Percentiles rank a stretch among this genome's conserved stretches.
phyloP scores from a whole-genome alignment of 257 asterid species.

The Solanum rostratum region DNA sequence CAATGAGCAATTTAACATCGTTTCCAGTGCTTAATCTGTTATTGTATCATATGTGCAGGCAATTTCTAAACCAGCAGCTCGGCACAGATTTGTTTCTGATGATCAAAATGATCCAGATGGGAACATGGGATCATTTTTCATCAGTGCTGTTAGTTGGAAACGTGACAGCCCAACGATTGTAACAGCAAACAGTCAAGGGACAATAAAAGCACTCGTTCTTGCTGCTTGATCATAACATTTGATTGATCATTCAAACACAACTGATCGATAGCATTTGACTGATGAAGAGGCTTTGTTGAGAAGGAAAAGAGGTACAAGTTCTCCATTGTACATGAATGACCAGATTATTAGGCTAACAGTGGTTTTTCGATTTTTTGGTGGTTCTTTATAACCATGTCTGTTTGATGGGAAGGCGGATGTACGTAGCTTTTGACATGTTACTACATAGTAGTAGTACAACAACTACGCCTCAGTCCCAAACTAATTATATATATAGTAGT shows the following conservation, averaged over 20 bases:
- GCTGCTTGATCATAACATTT: conserved; percentile 33
- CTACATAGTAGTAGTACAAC: not conserved
- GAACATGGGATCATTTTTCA: conserved; percentile 57
- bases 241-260: not conserved
- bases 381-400: not conserved
- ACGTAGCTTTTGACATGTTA: not conserved
- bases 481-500: not conserved
- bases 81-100: conserved; percentile 55
- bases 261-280: conserved; percentile 8
- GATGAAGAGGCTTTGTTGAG: not conserved
- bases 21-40: not conserved
- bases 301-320: not conserved
- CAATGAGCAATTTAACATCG: not conserved
- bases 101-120: conserved; percentile 42
- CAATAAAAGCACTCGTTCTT: conserved; percentile 68
- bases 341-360: not conserved
- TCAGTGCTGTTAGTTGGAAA: conserved; percentile 92
- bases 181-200: conserved; percentile 76
- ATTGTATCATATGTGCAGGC: conserved; percentile 24
- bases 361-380: not conserved
- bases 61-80: conserved; percentile 69
- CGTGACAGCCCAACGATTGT: conserved; percentile 69
- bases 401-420: not conserved
- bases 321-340: not conserved
- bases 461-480: not conserved